Conservation (phyloP, 129 eudicot species). For the Deinandra increscens region DNA sequence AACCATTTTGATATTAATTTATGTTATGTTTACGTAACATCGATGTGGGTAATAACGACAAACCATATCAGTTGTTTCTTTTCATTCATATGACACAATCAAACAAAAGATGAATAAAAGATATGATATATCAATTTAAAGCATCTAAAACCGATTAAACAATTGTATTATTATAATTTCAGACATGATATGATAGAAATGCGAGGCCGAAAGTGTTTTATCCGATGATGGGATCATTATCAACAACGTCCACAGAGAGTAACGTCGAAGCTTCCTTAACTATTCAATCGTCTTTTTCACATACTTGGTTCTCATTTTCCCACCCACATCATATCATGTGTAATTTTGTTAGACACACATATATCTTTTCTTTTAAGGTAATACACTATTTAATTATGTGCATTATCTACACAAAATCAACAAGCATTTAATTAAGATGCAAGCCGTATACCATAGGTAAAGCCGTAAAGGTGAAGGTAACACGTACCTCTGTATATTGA, state of each 20-base stretch:
- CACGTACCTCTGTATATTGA: too few relatives aligned
- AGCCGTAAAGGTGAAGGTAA: too few relatives aligned
- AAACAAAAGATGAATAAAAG: neutral
- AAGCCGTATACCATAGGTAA: too few relatives aligned
- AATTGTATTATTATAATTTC: too few relatives aligned
- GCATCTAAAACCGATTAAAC: neutral
- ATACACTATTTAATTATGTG: neutral
- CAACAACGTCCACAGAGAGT: slow-evolving; percentile 16
- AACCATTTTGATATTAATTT: neutral
- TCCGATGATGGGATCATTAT: slow-evolving; percentile 20
- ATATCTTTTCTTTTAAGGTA: neutral
- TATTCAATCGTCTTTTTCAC: neutral
- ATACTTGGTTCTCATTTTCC: neutral
- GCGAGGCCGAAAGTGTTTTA: slow-evolving; percentile 15
- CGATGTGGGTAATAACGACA: neutral
- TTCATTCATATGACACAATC: neutral
- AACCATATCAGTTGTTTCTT: neutral
- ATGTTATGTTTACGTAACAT: neutral
- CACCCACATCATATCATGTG: neutral
- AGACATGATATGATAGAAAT: too few relatives aligned
- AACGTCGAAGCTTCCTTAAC: slow-evolving; percentile 22
- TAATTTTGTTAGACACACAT: neutral
- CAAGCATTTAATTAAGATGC: too few relatives aligned
- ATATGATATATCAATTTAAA: slow-evolving; percentile 11
- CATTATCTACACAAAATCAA: neutral